Evolutionary conservation across 352 stramenopile genomes (phyloP), one percentile per base, ranked within the genome.

Genomic region (Thalassiosira hispida): DNA sequence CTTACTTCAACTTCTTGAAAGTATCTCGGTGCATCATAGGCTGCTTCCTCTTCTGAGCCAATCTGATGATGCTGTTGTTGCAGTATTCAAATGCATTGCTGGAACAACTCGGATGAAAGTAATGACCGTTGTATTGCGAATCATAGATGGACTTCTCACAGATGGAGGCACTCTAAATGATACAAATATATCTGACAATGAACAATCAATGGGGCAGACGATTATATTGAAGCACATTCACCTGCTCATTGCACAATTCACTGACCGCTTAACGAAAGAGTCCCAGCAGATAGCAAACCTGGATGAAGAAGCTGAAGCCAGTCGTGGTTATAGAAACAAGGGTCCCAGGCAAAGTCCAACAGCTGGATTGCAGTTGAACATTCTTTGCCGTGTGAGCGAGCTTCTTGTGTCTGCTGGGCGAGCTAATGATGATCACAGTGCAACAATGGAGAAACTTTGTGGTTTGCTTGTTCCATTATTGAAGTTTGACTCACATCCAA

Each of bases 361-460:
- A 27, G 74, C 81, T 55, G 74, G 61, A 31, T 44, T 85, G 0
- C 72, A 94, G 52, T 57, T 92, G 9, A 76, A 82, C 52, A 91
- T 93, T 82, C 63, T 94, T n/a, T 93, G 84, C 55, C 76, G 83
- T n/a, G 75, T 94, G 0, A 92, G 74, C 61, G 83, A 90, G 62
- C 77, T 94, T 40, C 47, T 93, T 74, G 57, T 87, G 47, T 79
- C 47, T 38, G 31, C 56, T 38, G 33, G 61, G 67, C 29, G 46
- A 44, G 51, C 55, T 20, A 71, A 61, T 22, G 64, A 77, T 16
- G 52, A 83, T 9, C 70, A 77, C 22, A 77, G 77, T 44, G n/a
- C 57, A 16, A 81, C 77, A 14, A 73, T 86, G 40, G 81, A 90
- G 40, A 87, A 57, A 38, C 78, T 94, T 27, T 91, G 75, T 56